Base-by-base conservation (phyloP, 805 yeast species). In the Metschnikowia drakensbergensis region DNA sequence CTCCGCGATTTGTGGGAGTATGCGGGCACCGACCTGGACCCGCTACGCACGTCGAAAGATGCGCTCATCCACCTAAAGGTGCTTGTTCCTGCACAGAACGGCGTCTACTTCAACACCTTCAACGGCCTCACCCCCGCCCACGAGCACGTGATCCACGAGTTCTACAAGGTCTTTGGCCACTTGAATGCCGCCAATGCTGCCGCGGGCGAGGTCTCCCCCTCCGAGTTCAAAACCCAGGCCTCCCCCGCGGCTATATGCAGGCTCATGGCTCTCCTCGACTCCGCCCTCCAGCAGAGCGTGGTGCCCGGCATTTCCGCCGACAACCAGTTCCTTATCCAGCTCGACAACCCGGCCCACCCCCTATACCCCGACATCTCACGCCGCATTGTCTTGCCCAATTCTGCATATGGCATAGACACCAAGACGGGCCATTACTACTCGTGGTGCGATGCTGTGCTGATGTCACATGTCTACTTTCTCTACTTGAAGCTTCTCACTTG, bases 391-490 rank as follows among this genome's bases (percentile, higher is more conserved):
- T 45, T 55, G 13, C 59, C 61, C 17, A 38, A 27, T 2, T 47
- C 53, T n/a, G 59, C 54, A 1, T 58, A 56, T 37, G 58, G 54
- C 5, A 27, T 39, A 10, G 57, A 56, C 34, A n/a, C 42, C 17
- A 53, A 47, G n/a, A 8, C 25, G 23, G 46, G 43, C n/a, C 40
- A 26, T 6, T 51, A 47, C 47, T 59, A 58, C 49, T 62, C 67
- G 36, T 61, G 63, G 61, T 61, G 56, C 30, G 67, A 63, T 40
- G 54, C 59, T 17, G 57, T 58, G 45, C 61, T 60, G 40, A 57
- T 51, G 45, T 54, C 60, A 50, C 59, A 61, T 9, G 56, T 57
- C 8, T 53, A 57, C 36, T 53, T 54, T 27, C 50, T 63, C 10
- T 63, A 61, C 50, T 48, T 63, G 46, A 55, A 60, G 45, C 42